Evolutionary conservation across 2,329 filamentous ascomycete genomes (phyloP), one percentile per base, ranked within the genome.

Genomic region (Dendrostoma leiphaemia): DNA sequence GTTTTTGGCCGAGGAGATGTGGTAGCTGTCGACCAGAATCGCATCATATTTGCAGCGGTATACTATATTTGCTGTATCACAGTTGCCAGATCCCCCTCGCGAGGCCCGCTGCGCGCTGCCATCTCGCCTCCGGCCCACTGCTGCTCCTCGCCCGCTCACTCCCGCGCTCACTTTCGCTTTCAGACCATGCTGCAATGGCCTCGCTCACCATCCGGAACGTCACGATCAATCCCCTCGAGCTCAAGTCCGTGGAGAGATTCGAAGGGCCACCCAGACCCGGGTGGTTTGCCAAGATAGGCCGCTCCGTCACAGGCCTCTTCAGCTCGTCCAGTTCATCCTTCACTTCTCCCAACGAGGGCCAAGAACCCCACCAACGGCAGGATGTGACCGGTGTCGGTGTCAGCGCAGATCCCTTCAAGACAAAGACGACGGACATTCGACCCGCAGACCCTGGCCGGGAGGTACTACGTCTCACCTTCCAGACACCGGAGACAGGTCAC

Each of bases 401-500:
- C 29, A 71, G 71, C 24, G 69, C 95, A 53, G 79, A 81, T 6
- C 82, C 90, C 5, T 96, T 95, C 69, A 76, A 82, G 60, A 82
- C 82, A 8, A 75, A 79, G 58, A 74, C 73, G 35, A 89, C 88
- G 1, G 79, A 86, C 24, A 77, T 93, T 65, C 75, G 78, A 58
- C 67, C 81, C 4, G 78, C 82, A 37, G 79, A 86, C 48, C 74
- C 79, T 28, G 69, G 70, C 12, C 81, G 80, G 48, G 88, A 93
- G 64, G 79, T 88, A 12, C 65, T 95, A 45, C 87, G 90, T 31
- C 75, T 97, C 53, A 89, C 84, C 1, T 87, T 97, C 64, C 81
- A 88, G 62, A 80, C 61, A 78, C 82, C 60, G 52, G 65, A 59
- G 61, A 71, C 61, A 51, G 75, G 76, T 10, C 80, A 87, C 60